These are phyloP conservation scores for Botryotinia narcissicola DNA, from an alignment of 2,329 filamentous ascomycete species.

Conservation along the genomic window DNA sequence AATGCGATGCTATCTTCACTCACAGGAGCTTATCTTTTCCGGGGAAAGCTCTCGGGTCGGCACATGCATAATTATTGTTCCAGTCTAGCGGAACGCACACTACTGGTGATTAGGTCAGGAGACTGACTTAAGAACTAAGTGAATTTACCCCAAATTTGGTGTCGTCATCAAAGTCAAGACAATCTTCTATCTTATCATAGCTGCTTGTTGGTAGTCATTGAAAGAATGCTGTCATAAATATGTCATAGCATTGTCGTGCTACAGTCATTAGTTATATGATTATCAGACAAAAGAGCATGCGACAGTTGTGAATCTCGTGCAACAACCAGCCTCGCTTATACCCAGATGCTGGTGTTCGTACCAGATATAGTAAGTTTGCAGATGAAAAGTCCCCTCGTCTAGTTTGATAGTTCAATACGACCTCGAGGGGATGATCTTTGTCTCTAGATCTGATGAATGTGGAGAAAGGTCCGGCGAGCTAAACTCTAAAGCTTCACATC, in stretches of 20 bases:
- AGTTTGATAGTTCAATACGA: background rate
- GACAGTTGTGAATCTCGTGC: constrained; percentile 6
- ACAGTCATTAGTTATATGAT: background rate
- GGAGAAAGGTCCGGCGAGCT: background rate
- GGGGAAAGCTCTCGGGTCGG: background rate
- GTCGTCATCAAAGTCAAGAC: background rate
- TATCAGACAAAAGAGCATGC: background rate
- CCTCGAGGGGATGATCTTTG: background rate
- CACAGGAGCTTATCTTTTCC: background rate
- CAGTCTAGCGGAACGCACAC: background rate
- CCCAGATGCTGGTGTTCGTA: background rate
- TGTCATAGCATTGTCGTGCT: background rate
- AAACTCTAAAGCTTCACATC: background rate
- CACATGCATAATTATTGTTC: background rate
- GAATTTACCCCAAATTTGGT: background rate
- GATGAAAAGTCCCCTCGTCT: background rate
- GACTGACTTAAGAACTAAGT: background rate
- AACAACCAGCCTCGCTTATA: constrained; percentile 2
- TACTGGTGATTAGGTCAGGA: constrained; percentile 12
- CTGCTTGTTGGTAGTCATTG: background rate
- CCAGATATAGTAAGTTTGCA: background rate
- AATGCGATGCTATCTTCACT: background rate
- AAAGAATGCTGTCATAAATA: background rate
- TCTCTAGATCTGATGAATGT: background rate
- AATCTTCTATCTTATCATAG: background rate